Conservation (phyloP, 2,329 filamentous ascomycete species). For the Xylaria polymorpha region DNA sequence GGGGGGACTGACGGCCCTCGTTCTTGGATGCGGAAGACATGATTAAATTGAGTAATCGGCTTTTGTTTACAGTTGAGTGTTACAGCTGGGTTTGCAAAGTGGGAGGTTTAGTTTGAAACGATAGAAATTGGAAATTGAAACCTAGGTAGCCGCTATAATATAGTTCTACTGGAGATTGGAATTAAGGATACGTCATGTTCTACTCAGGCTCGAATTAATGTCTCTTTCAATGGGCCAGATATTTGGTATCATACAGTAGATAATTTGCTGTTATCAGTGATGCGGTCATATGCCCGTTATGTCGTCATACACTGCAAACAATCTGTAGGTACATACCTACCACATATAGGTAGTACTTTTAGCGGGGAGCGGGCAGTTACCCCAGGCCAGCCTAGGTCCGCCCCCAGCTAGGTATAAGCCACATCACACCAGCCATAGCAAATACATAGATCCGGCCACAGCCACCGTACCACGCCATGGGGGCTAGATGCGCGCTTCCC, state of each 20-base stretch:
- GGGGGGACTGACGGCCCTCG: slow-evolving; percentile 80
- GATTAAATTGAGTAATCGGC: slow-evolving; percentile 51
- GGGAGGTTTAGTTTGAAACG: neutral
- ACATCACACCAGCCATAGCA: neutral
- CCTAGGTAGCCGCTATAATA: slow-evolving; percentile 1
- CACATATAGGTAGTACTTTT: too few relatives aligned
- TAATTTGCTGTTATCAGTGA: slow-evolving; percentile 8
- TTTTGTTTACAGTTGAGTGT: slow-evolving; percentile 13
- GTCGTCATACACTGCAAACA: slow-evolving; percentile 25
- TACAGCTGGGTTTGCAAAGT: neutral
- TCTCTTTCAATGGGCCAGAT: neutral
- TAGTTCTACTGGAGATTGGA: neutral
- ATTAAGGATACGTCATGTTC: slow-evolving; percentile 27
- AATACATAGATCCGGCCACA: neutral
- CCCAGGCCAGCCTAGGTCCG: too few relatives aligned
- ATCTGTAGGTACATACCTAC: neutral
- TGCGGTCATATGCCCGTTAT: slow-evolving; percentile 30
- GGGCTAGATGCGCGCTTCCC: neutral
- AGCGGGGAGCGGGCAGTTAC: too few relatives aligned
- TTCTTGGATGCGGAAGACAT: slow-evolving; percentile 65
- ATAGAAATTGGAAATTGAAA: neutral
- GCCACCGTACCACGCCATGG: neutral
- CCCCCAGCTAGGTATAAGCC: slow-evolving; percentile 15
- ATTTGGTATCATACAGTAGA: neutral
- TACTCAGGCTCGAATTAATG: neutral